Base-by-base conservation (phyloP, 129 eudicot species). In the Pseudognaphalium luteoalbum region DNA sequence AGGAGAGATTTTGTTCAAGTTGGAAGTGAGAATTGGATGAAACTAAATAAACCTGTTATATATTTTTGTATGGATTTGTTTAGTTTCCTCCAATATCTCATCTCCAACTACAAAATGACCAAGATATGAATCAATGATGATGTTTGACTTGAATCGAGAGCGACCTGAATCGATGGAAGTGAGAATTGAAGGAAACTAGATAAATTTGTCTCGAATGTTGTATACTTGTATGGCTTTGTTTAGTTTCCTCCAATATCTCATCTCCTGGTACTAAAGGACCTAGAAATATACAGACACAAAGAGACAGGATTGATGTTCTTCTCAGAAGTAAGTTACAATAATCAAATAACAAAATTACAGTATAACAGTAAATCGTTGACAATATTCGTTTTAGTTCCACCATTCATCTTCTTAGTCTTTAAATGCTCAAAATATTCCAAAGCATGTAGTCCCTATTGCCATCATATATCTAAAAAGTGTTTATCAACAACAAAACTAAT, bases 41-140 rank as follows among this genome's bases (percentile, higher is more conserved):
- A 7, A 70, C 61, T 50, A 70, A 70, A 44, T 12, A 70, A 47
- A 47, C 15, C 6, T 4, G 37, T 47, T 28, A 44, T 41, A 9
- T 2, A 41, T 41, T 2, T 41, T 41, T 41, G 47, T 41, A 72
- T 3, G 3, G 12, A 20, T 58, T 73, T 73, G 77, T 58, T 73
- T 73, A 73, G 68, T 58, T 71, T 71, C 66, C 76, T 54, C 76
- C 52, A 71, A 71, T 71, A 71, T 71, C 76, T 71, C 50, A 71
- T 71, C 30, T 71, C 65, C 66, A 14, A 71, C 29, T 71, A 54
- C 28, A 25, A 25, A 25, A 25, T 25, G 28, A 25, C 28, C 28
- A 25, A 25, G 28, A 25, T 25, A 25, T 25, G 28, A 0, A 25
- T 25, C 28, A 25, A 25, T 25, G 28, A 25, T 25, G 28, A 25